These are phyloP conservation scores for Schizophyllum amplum DNA, from an alignment of 1,284 basidiomycete genomes.

Conservation along the genomic window DNA sequence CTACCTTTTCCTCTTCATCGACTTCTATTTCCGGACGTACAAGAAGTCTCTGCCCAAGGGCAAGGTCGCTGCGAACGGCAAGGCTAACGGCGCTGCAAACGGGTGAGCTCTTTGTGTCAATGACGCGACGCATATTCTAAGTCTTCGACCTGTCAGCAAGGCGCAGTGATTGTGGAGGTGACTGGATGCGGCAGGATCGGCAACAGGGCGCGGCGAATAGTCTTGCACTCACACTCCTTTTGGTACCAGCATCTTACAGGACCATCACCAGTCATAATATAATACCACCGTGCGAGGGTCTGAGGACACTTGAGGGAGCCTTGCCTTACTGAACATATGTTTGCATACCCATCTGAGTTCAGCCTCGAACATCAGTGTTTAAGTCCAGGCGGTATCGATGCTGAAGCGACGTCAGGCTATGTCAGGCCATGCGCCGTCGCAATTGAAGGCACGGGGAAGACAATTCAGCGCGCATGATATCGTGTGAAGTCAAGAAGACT, in stretches of 20 bases:
- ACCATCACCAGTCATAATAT: too few relatives aligned
- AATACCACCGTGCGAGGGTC: too few relatives aligned
- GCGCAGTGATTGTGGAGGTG: not conserved
- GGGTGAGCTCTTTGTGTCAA: slow-evolving; percentile 13
- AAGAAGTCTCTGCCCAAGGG: slow-evolving; percentile 47
- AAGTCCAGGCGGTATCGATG: too few relatives aligned
- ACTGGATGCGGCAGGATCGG: not conserved
- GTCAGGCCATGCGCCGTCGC: too few relatives aligned
- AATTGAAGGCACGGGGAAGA: too few relatives aligned
- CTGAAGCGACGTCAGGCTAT: too few relatives aligned
- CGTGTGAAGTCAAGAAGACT: too few relatives aligned
- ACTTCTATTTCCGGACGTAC: slow-evolving; percentile 83
- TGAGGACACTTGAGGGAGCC: too few relatives aligned
- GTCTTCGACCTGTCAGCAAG: not conserved
- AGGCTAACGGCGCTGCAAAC: slow-evolving; percentile 25
- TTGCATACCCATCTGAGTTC: too few relatives aligned
- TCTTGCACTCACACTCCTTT: not conserved
- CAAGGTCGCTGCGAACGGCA: slow-evolving; percentile 32
- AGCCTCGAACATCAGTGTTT: too few relatives aligned
- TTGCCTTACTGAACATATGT: too few relatives aligned
- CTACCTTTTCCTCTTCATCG: slow-evolving; percentile 89
- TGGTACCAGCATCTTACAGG: not conserved
- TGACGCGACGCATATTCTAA: not conserved
- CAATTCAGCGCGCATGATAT: too few relatives aligned
- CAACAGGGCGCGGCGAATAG: slow-evolving; percentile 12